Evolutionary conservation across 2,329 filamentous ascomycete genomes (phyloP).

Genomic region (Cladosporium sp.): DNA sequence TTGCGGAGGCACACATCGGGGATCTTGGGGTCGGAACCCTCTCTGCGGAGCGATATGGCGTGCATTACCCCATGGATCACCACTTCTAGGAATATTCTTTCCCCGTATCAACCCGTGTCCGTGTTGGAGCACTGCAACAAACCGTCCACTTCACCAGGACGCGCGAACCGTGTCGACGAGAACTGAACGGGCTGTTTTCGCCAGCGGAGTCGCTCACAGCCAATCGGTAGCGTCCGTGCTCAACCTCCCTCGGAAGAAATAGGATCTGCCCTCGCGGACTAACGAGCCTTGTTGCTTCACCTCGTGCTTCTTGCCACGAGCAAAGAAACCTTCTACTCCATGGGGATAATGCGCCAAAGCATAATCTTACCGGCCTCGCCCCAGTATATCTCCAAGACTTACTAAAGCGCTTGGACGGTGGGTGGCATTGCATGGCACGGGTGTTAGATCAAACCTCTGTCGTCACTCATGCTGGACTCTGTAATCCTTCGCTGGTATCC

Average conservation of each 20-base stretch:
- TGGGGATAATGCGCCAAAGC: neutral
- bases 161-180: neutral
- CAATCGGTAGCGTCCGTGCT: neutral
- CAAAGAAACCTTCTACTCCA: conserved; percentile 8
- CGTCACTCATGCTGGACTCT: neutral
- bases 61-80: conserved; percentile 14
- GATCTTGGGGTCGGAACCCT: conserved; percentile 9
- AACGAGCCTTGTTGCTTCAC: neutral
- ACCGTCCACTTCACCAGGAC: neutral
- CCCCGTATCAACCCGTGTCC: conserved; percentile 15
- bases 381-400: conserved; percentile 5
- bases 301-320: conserved; percentile 11
- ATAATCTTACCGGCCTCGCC: neutral
- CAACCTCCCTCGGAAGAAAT: neutral
- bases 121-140: conserved; percentile 9
- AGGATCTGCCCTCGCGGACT: conserved; percentile 5
- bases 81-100: neutral
- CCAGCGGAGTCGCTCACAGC: neutral
- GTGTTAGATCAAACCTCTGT: neutral
- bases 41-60: conserved; percentile 16
- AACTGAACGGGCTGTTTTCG: conserved; percentile 2
- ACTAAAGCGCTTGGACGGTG: conserved; percentile 2
- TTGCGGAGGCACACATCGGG: conserved; percentile 17
- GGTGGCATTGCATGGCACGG: neutral
- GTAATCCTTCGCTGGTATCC: neutral